Evolutionary conservation across 208 protist genomes (phyloP).

Genomic region (Angomonas desouzai): DNA sequence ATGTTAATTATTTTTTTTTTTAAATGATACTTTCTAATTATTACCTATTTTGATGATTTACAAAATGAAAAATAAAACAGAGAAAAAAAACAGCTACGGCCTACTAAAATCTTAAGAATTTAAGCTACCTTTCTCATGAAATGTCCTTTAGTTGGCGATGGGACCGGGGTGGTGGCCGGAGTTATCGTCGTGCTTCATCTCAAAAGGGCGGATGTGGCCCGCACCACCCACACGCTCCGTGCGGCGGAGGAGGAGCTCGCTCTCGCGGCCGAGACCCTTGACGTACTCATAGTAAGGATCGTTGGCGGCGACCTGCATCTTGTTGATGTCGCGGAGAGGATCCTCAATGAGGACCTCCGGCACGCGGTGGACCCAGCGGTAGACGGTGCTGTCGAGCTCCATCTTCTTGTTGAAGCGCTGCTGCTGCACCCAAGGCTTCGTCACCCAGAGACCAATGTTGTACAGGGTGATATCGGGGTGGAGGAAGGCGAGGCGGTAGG

Average conservation of each 20-base stretch:
- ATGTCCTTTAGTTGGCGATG: slow-evolving; percentile 17
- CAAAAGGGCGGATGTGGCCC: slow-evolving; percentile 51
- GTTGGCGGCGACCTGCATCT: slow-evolving; percentile 60
- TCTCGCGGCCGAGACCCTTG: slow-evolving; percentile 65
- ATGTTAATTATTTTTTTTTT: not conserved
- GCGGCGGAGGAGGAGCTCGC: slow-evolving; percentile 49
- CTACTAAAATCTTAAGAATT: slow-evolving; percentile 1
- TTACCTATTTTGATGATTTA: slow-evolving; percentile 10
- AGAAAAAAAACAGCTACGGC: not conserved
- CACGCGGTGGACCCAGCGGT: slow-evolving; percentile 79
- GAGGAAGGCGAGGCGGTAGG: slow-evolving; percentile 66
- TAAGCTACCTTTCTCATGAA: slow-evolving; percentile 10
- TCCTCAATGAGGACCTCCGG: slow-evolving; percentile 64
- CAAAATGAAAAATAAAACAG: slow-evolving; percentile 9
- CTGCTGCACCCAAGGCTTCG: slow-evolving; percentile 81
- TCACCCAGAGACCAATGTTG: slow-evolving; percentile 73
- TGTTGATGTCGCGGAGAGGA: slow-evolving; percentile 60
- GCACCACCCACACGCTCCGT: slow-evolving; percentile 35
- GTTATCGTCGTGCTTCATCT: slow-evolving; percentile 52
- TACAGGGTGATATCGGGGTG: slow-evolving; percentile 86
- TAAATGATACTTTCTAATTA: slow-evolving; percentile 5
- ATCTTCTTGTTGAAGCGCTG: slow-evolving; percentile 86
- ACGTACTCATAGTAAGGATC: slow-evolving; percentile 81
- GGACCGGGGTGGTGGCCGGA: slow-evolving; percentile 60
- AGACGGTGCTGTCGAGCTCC: slow-evolving; percentile 71